Percentiles rank a stretch among this genome's conserved stretches.
phyloP scores from a whole-genome alignment of 2,329 filamentous ascomycete genomes.

The Penicillium sp. region DNA sequence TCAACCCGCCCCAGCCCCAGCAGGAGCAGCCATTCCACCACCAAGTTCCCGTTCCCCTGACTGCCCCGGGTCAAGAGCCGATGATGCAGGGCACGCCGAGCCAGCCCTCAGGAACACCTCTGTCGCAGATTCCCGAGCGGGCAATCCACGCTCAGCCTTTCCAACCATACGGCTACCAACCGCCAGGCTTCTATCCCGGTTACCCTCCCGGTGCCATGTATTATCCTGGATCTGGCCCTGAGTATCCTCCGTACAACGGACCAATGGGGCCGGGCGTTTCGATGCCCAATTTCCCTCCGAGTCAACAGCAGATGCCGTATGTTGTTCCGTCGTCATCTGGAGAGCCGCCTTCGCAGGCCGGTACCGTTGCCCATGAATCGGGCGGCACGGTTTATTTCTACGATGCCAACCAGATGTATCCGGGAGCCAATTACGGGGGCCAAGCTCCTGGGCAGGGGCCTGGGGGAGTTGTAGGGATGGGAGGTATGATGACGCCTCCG shows the following conservation, averaged over 20 bases:
- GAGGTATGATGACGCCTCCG: conserved; percentile 73
- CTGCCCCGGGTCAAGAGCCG: conserved; percentile 56
- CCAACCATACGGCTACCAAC: conserved; percentile 70
- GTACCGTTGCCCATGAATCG: conserved; percentile 76
- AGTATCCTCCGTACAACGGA: conserved; percentile 47
- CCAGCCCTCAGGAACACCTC: conserved; percentile 74
- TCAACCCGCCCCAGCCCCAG: conserved; percentile 63
- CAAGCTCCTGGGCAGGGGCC: conserved; percentile 52
- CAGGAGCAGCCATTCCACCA: conserved; percentile 90
- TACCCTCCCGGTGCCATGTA: conserved; percentile 66
- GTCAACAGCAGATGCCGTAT: conserved; percentile 50
- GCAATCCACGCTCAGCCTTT: conserved; percentile 89
- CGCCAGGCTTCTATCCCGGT: conserved; percentile 61
- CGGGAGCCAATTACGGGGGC: conserved; percentile 51
- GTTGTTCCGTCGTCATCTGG: conserved; percentile 32
- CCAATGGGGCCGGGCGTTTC: conserved; percentile 49
- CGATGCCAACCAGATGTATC: conserved; percentile 69
- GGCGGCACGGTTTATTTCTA: conserved; percentile 98
- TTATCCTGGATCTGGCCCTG: conserved; percentile 57
- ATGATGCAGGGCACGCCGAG: conserved; percentile 65
- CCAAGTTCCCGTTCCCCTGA: conserved; percentile 79
- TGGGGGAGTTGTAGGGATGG: conserved; percentile 67
- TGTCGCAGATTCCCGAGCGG: conserved; percentile 90
- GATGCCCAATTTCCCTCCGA: conserved; percentile 59
- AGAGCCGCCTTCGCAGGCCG: conserved; percentile 50